Evolutionary conservation across 1,284 basidiomycete species (phyloP).

Genomic region (Trametes hirsuta): DNA sequence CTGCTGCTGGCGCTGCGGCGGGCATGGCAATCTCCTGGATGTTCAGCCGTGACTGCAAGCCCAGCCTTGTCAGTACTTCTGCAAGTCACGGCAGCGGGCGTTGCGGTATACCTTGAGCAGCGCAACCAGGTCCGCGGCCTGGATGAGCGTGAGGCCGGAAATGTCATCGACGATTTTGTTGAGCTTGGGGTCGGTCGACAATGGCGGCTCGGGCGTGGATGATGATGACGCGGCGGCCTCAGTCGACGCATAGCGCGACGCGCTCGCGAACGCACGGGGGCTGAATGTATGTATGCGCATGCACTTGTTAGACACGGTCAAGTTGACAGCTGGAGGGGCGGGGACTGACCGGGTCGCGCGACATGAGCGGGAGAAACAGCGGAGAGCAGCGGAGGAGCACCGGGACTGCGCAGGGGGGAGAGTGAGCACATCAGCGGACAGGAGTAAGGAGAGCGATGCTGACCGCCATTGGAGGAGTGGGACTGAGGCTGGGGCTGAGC

Average conservation of each 20-base stretch:
- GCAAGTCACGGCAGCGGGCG: neutral
- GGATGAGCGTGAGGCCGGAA: constrained; percentile 86
- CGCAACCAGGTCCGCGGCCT: constrained; percentile 96
- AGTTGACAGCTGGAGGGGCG: neutral
- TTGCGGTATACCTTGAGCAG: constrained; percentile 77
- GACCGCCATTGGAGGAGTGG: constrained; percentile 34
- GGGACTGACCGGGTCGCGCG: constrained; percentile 37
- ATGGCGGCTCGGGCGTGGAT: constrained; percentile 45
- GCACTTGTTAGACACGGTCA: neutral
- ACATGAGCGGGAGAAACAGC: constrained; percentile 47
- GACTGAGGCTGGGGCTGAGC: constrained; percentile 3
- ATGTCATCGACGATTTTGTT: constrained; percentile 92
- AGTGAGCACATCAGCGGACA: neutral
- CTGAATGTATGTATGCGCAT: constrained; percentile 7
- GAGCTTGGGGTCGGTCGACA: constrained; percentile 71
- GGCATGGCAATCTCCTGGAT: constrained; percentile 99
- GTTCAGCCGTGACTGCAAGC: constrained; percentile 83
- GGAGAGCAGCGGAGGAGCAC: constrained; percentile 46
- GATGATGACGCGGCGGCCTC: constrained; percentile 50
- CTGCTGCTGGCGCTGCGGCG: constrained; percentile 67
- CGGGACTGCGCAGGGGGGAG: constrained; percentile 43
- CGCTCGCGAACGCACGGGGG: constrained; percentile 26
- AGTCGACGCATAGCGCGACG: constrained; percentile 40
- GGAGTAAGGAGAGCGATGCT: constrained; percentile 13
- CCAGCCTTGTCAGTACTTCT: neutral